Evolutionary conservation across 148 eudicot genomes (phyloP).

Genomic region (Chenopodium formosanum): DNA sequence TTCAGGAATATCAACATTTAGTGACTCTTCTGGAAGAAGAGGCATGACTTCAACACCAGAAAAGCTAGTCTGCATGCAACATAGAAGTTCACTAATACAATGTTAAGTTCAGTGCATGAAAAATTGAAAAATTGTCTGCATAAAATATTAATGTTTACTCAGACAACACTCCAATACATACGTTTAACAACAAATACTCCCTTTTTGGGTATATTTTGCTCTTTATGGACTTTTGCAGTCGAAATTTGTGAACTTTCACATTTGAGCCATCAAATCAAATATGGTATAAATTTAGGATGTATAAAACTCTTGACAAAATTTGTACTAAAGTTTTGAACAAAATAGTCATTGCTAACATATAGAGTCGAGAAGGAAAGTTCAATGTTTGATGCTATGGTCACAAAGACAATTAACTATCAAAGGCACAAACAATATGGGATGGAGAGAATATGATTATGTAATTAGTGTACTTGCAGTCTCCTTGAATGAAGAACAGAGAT

Average conservation of each 20-base stretch:
- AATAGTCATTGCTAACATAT: not conserved
- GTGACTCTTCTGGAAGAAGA: constrained; percentile 88
- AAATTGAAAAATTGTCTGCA: constrained; percentile 91
- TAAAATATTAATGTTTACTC: not conserved
- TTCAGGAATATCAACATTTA: constrained; percentile 87
- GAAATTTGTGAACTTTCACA: not conserved
- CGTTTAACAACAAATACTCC: not conserved
- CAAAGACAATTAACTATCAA: not conserved
- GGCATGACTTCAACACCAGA: constrained; percentile 98
- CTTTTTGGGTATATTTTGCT: not conserved
- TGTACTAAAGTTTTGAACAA: not conserved
- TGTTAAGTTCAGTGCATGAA: constrained; percentile 45
- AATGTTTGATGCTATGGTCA: not conserved
- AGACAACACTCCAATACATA: not conserved
- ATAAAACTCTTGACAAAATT: not conserved
- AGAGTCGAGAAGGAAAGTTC: not conserved
- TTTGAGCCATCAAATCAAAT: not conserved
- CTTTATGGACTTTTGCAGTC: not conserved
- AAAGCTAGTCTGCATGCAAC: constrained; percentile 76
- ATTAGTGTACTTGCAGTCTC: not conserved
- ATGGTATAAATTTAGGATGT: not conserved
- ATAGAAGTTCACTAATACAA: not conserved
- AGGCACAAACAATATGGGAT: not conserved
- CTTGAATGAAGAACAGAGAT: not conserved
- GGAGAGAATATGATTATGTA: not conserved